Percentiles rank a stretch among this genome's conserved stretches.
Evolutionary conservation across 108 stramenopile species (phyloP).

Genomic region (Chaetoceros tenuissimus): DNA sequence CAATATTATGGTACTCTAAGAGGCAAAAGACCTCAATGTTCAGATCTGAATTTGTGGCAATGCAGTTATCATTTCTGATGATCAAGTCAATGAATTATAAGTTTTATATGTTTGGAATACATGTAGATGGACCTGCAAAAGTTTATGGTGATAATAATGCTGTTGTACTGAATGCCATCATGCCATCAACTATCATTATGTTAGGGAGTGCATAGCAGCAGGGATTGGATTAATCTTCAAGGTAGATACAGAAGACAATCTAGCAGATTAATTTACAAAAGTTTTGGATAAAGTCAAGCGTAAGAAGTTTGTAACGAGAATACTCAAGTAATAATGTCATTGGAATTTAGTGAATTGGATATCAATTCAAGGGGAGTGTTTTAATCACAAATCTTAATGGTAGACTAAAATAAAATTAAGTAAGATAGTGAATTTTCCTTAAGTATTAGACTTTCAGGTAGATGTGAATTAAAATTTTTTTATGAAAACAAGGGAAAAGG

Average conservation of each 20-base stretch:
- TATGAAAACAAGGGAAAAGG: too few species aligned
- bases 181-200: constrained; percentile 12
- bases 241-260: neutral
- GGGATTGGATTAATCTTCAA: neutral
- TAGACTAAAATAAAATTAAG: too few species aligned
- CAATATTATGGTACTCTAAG: constrained; percentile 39
- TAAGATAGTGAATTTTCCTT: too few species aligned
- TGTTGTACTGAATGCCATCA: constrained; percentile 12
- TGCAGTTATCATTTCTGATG: neutral
- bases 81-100: neutral
- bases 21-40: constrained; percentile 48
- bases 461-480: too few species aligned
- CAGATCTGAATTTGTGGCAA: constrained; percentile 17
- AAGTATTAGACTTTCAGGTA: too few species aligned
- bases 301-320: too few species aligned
- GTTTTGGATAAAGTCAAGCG: neutral
- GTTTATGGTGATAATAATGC: constrained; percentile 20
- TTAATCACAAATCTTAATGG: too few species aligned
- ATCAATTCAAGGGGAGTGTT: too few species aligned
- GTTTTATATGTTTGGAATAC: constrained; percentile 2
- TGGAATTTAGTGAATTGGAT: too few species aligned
- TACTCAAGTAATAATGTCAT: too few species aligned
- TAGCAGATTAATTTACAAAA: neutral
- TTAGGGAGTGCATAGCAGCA: constrained; percentile 20
- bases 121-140: constrained; percentile 1